Base-by-base conservation (phyloP, 179 eudicot genomes). In the Amaranthus tricolor region DNA sequence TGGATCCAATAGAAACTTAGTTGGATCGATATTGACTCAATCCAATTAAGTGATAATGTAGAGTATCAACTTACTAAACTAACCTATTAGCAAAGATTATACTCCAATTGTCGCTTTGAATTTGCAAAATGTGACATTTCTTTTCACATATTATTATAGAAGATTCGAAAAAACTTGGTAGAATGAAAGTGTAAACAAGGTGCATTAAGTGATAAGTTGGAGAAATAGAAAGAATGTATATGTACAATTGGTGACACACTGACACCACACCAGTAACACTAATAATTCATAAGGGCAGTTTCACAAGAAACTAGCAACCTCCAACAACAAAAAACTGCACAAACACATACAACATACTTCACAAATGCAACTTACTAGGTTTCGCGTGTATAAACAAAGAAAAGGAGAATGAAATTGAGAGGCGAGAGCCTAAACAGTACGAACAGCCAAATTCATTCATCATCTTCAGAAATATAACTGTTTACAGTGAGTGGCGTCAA, bases 401-500 rank as follows among this genome's bases (percentile, higher is more conserved):
- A 49, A 40, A 12, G 19, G 53, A 65, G 72, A 44, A 68, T 65
- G 47, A 44, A 5, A 20, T n/a, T n/a, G n/a, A n/a, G n/a, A n/a
- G n/a, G n/a, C n/a, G 64, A 62, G 63, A 47, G 19, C 49, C 68
- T 65, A 49, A 68, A 70, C 17, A 58, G 66, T 71, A n/a, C n/a
- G n/a, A 31, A 71, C 76, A 66, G 61, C 57, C 44, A 24, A 57
- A 60, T 19, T 61, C 66, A n/a, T 56, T 50, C 49, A 44, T 12
- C 63, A 65, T 45, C 73, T 58, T 93, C 85, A 92, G 84, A 94
- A 87, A 82, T 77, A 71, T 76, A 94, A 78, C 75, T 86, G 98
- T 86, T 71, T 88, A 78, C 98, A 94, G 70, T 83, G 88, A 1
- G 86, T 78, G 24, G 86, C 90, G 53, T 90, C 96, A 8, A 90